Conservation (phyloP, 345 rosid genomes). For the Geranium rotundifolium region DNA sequence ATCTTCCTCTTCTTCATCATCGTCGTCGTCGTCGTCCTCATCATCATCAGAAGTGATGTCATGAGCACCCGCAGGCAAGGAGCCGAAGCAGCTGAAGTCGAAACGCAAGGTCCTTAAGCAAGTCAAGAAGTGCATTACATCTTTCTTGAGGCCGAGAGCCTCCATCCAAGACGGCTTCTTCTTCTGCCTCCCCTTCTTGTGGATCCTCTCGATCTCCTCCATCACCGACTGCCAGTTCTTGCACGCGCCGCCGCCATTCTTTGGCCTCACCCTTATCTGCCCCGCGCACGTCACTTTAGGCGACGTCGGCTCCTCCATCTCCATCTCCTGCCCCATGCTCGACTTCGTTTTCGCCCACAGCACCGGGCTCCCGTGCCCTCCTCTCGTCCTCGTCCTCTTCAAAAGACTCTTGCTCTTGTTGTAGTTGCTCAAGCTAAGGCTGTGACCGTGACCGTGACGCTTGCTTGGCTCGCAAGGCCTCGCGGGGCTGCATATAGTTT, state of each 20-base stretch:
- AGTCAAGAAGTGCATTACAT: conserved; percentile 54
- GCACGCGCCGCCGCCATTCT: neutral
- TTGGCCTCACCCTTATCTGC: conserved; percentile 16
- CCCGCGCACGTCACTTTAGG: conserved; percentile 28
- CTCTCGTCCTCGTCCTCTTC: conserved; percentile 9
- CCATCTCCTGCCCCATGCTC: conserved; percentile 5
- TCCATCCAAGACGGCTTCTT: conserved; percentile 34
- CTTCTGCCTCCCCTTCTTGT: conserved; percentile 27
- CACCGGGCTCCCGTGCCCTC: conserved; percentile 12
- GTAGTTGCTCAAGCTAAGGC: conserved; percentile 2
- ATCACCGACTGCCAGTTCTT: conserved; percentile 57
- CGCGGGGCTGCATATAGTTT: conserved; percentile 40
- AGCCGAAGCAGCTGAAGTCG: conserved; percentile 59
- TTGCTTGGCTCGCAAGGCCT: conserved; percentile 6
- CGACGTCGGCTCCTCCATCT: conserved; percentile 20
- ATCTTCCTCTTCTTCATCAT: conserved; percentile 21
- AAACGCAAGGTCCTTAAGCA: conserved; percentile 45
- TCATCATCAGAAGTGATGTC: conserved; percentile 34
- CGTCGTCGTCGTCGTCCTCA: conserved; percentile 26
- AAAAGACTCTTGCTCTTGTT: neutral
- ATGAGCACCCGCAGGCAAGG: conserved; percentile 39
- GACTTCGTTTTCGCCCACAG: conserved; percentile 16
- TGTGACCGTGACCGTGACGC: conserved; percentile 4
- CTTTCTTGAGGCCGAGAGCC: conserved; percentile 61
- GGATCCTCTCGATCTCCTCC: conserved; percentile 62